Conservation (phyloP, 331 rosid genomes). For the Telfairia occidentalis region DNA sequence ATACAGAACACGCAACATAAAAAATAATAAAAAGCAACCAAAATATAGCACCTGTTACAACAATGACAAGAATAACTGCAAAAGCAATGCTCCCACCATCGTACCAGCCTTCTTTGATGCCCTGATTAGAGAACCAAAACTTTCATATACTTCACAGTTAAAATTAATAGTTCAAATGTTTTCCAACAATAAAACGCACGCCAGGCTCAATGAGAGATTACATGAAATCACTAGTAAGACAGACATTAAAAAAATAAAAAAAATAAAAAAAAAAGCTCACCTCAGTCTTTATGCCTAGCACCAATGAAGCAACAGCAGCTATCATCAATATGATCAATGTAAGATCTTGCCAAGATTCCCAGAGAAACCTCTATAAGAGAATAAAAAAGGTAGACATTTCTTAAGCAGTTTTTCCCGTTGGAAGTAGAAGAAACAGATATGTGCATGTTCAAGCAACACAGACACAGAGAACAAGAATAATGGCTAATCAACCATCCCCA, state of each 20-base stretch:
- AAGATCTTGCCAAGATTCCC: slow-evolving; percentile 99
- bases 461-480: background rate
- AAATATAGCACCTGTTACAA: slow-evolving; percentile 60
- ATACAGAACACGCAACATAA: background rate
- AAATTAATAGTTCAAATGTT: background rate
- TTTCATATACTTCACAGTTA: background rate
- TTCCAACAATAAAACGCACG: background rate
- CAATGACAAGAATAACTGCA: slow-evolving; percentile 95
- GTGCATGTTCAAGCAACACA: background rate
- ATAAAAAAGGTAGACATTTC: slow-evolving; percentile 8
- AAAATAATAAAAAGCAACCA: background rate
- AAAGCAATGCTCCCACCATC: slow-evolving; percentile 99
- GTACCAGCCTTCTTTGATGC: slow-evolving; percentile 94
- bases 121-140: slow-evolving; percentile 42
- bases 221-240: background rate
- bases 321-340: slow-evolving; percentile 88
- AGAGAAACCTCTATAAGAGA: slow-evolving; percentile 64
- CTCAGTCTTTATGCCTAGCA: slow-evolving; percentile 92
- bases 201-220: background rate
- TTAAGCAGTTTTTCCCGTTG: background rate
- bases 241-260: background rate
- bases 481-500: background rate
- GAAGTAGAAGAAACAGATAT: background rate
- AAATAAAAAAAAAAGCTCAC: slow-evolving; percentile 44
- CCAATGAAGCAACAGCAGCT: slow-evolving; percentile 94